Conservation (phyloP, 2,329 filamentous ascomycete genomes). For the Myotisia sp. region DNA sequence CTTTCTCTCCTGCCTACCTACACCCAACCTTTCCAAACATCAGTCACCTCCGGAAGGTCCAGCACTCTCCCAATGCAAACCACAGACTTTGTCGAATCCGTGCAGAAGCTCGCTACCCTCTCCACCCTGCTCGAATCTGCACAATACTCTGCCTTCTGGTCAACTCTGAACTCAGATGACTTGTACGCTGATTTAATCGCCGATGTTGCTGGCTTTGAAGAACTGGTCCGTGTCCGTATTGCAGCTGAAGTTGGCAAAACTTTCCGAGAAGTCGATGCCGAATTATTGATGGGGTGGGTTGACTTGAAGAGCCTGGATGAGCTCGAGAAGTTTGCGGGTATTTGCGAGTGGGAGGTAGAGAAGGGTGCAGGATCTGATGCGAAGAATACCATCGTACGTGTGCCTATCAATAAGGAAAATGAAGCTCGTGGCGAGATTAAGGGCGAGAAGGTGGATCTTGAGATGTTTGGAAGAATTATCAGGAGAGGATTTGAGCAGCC, state of each 20-base stretch:
- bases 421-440: constrained; percentile 94
- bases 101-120: constrained; percentile 71
- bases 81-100: constrained; percentile 61
- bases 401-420: constrained; percentile 91
- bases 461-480: constrained; percentile 50
- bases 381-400: constrained; percentile 42
- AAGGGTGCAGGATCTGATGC: constrained; percentile 31
- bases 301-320: constrained; percentile 51
- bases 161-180: constrained; percentile 80
- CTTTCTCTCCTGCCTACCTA: constrained; percentile 86
- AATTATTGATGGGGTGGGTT: constrained; percentile 60
- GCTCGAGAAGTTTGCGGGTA: constrained; percentile 68
- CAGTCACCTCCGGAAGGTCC: constrained; percentile 36
- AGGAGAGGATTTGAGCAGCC: constrained; percentile 76
- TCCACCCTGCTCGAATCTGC: constrained; percentile 80
- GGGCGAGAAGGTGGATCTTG: constrained; percentile 66
- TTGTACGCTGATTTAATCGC: constrained; percentile 90
- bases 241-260: constrained; percentile 72
- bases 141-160: constrained; percentile 88
- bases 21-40: constrained; percentile 48
- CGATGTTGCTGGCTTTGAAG: constrained; percentile 90
- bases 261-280: constrained; percentile 56
- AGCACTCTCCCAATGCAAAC: constrained; percentile 29
- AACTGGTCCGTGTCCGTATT: constrained; percentile 79
- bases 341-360: constrained; percentile 75